Base-by-base conservation (phyloP, 352 stramenopile species). In the Peronospora farinosa region DNA sequence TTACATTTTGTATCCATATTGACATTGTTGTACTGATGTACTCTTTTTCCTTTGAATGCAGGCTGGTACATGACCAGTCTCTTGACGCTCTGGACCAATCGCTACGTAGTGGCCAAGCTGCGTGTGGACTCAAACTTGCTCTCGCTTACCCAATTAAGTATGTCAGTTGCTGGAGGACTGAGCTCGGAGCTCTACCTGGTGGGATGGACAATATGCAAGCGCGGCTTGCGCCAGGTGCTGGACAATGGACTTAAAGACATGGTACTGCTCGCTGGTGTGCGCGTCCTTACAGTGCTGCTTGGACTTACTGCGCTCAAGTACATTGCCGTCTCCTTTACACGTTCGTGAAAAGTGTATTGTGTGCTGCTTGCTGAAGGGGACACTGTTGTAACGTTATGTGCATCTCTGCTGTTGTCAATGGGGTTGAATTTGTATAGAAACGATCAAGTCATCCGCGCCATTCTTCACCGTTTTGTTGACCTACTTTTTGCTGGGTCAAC, bases 381-480 rank as follows among this genome's bases (percentile, higher is more conserved):
- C 3, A 32, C 6, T 9, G 41, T 65, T 33, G 53, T 59, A 27
- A 52, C 9, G 51, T 49, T 61, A 49, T 54, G 23, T 46, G 13
- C 36, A 28, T 44, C n/a, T 46, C 21, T 52, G 43, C 42, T 55
- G 41, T 47, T 54, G 21, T 51, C 48, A 12, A 31, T 25, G 28
- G 31, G 41, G 44, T 31, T 12, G 23, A 27, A 48, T 48, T 21
- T 36, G 13, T 51, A 11, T 61, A 82, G 88, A 96, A 74, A 96
- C 86, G 11, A 95, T 96, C 72, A 96, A 96, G 60, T 89, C 84
- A 17, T 95, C 86, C 12, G 85, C 86, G 13, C 88, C 88, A 11
- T 91, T 93, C 51, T 96, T 96, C 65, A 96, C 88, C 1, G 88
- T 96, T 46, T 46, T 95, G 23, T 57, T 96, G 47, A 84, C 82